phyloP scores from a whole-genome alignment of 805 yeast species.

The Cyberlindnera subsufficiens region DNA sequence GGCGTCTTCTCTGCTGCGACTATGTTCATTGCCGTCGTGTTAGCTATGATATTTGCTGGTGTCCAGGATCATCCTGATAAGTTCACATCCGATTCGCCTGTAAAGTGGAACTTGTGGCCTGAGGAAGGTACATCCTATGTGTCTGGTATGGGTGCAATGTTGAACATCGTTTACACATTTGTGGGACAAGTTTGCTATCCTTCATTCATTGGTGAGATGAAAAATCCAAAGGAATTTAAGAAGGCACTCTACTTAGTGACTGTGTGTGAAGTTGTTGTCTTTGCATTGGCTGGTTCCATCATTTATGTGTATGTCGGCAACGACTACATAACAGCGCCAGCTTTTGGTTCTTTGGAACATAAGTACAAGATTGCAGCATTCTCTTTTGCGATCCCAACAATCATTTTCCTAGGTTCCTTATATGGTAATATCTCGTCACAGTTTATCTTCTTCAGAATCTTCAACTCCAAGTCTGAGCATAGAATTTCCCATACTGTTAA shows the following conservation, averaged over 20 bases:
- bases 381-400: conserved; percentile 57
- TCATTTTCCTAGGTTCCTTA: conserved; percentile 48
- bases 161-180: conserved; percentile 57
- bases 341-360: conserved; percentile 46
- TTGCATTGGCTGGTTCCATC: conserved; percentile 50
- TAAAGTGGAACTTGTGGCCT: conserved; percentile 44
- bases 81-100: conserved; percentile 32
- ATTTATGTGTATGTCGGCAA: conserved; percentile 54
- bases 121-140: conserved; percentile 47
- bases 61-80: conserved; percentile 43
- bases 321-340: conserved; percentile 51
- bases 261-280: conserved; percentile 40
- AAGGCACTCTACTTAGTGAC: conserved; percentile 52
- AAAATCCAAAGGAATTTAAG: conserved; percentile 48
- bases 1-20: conserved; percentile 51
- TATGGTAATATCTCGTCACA: conserved; percentile 51
- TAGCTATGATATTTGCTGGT: conserved; percentile 50
- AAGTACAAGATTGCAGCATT: conserved; percentile 48
- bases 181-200: conserved; percentile 63
- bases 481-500: conserved; percentile 39
- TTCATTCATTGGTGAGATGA: conserved; percentile 56
- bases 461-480: conserved; percentile 36
- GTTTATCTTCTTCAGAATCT: conserved; percentile 43
- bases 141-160: conserved; percentile 46
- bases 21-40: conserved; percentile 49